Evolutionary conservation across 164 flowering plant genomes (phyloP).

Genomic region (Kalanchoe fedtschenkoi): DNA sequence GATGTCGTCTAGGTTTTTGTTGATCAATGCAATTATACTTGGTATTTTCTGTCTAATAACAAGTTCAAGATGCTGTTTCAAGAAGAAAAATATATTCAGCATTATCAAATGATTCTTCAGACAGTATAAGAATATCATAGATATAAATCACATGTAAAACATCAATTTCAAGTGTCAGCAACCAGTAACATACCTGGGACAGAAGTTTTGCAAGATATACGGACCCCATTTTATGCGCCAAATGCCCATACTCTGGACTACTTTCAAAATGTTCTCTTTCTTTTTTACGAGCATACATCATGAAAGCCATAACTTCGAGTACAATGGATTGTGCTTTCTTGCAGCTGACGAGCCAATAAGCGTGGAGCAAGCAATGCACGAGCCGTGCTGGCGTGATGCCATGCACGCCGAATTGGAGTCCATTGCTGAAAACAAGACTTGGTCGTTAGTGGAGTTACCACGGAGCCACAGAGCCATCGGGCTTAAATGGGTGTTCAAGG

Average conservation of each 20-base stretch:
- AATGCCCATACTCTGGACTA: conserved; percentile 71
- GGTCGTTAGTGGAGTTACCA: too few relatives aligned
- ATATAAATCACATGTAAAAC: too few relatives aligned
- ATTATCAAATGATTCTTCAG: conserved; percentile 6
- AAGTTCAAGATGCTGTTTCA: conserved; percentile 65
- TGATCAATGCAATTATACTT: conserved; percentile 82
- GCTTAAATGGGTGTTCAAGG: too few relatives aligned
- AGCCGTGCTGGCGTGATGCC: too few relatives aligned
- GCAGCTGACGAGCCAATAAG: too few relatives aligned
- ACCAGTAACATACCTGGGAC: conserved; percentile 33
- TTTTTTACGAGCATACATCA: conserved; percentile 67
- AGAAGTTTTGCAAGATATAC: conserved; percentile 81
- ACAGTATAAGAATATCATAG: too few relatives aligned
- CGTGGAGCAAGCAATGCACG: too few relatives aligned
- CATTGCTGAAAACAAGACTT: too few relatives aligned
- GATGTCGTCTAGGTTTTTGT: conserved; percentile 82
- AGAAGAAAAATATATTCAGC: background rate
- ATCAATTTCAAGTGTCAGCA: conserved; percentile 3
- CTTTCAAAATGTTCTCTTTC: conserved; percentile 67
- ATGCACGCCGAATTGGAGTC: too few relatives aligned
- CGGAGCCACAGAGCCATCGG: too few relatives aligned
- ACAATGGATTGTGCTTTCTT: too few relatives aligned
- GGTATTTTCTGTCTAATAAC: conserved; percentile 88
- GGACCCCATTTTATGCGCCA: conserved; percentile 70
- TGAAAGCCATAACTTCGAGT: too few relatives aligned